Conservation (phyloP, 805 yeast genomes). For the Candida nanaspora region DNA sequence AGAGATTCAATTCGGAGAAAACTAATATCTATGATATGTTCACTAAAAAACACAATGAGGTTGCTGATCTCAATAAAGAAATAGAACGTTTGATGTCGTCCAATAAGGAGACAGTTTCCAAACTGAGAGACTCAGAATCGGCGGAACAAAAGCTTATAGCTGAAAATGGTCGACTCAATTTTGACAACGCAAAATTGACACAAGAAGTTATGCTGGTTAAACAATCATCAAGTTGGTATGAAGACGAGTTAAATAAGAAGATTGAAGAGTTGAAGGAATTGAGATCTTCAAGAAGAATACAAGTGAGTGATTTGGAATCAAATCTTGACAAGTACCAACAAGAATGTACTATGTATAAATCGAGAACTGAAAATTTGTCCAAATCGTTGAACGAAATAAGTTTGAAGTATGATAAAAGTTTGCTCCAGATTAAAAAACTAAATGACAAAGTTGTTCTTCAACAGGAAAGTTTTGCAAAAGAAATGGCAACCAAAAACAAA, state of each 20-base stretch:
- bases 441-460: slow-evolving; percentile 34
- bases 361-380: slow-evolving; percentile 24
- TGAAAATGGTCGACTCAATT: slow-evolving; percentile 18
- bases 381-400: slow-evolving; percentile 30
- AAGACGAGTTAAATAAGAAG: slow-evolving; percentile 25
- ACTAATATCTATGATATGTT: slow-evolving; percentile 26
- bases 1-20: slow-evolving; percentile 20
- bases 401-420: slow-evolving; percentile 32
- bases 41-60: slow-evolving; percentile 29
- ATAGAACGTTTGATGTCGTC: slow-evolving; percentile 30
- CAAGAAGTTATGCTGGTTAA: slow-evolving; percentile 25
- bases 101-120: slow-evolving; percentile 35
- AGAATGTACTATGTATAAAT: slow-evolving; percentile 19
- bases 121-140: slow-evolving; percentile 30
- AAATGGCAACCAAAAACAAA: slow-evolving; percentile 56
- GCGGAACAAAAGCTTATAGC: slow-evolving; percentile 21
- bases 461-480: slow-evolving; percentile 47
- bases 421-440: slow-evolving; percentile 38
- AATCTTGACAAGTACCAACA: slow-evolving; percentile 30
- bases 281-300: slow-evolving; percentile 22
- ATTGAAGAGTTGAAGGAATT: slow-evolving; percentile 20
- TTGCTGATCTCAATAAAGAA: slow-evolving; percentile 23
- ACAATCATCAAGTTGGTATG: slow-evolving; percentile 27
- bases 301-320: slow-evolving; percentile 23
- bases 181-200: slow-evolving; percentile 18